Evolutionary conservation across 2,329 filamentous ascomycete species (phyloP), one percentile per base, ranked within the genome.

Genomic region (Pseudogymnoascus sp.): DNA sequence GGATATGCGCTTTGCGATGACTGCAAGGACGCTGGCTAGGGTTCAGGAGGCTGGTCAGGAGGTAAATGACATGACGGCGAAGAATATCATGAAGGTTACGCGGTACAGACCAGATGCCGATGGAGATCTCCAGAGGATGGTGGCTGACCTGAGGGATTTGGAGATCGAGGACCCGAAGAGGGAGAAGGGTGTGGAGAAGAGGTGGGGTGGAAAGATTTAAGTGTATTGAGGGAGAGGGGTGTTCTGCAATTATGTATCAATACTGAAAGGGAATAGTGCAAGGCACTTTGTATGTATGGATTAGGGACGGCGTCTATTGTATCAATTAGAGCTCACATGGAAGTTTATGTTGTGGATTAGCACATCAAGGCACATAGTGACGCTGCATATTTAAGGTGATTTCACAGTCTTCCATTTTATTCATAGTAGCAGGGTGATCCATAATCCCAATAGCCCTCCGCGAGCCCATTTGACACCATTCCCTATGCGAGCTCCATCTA

Each of bases 1-100:
- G 74, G 95, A 99, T 76, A 90, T 96, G 80, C 89, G 93, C 35
- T 97, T 97, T 78, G 91, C 91, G 71, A 87, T 97, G 84, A 96
- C 93, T 2, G 95, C 95, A 26, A 89, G 89, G 70, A 87, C 91
- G 0, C 81, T 97, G 6, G 91, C 90, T 47, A 82, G 86, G 24
- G 82, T 86, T 71, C 76, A 80, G 63, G 72, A 75, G 59, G 74
- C 85, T 13, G 81, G 85, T 40, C 80, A 83, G 61, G 74, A 78
- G 2, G 78, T 90, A 70, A 89, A 86, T 68, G 82, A 89, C 33
- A 79, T 95, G 69, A 97, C 93, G 35, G 78, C 80, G 63, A 81
- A 83, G 72, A 97, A 97, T 77, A 82, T 93, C 53, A 80, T 81
- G 67, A 97, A 97, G 78, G 91, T 96, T 62, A 95, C 91, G 64